A percentile compares a stretch with the other conserved stretches of the same genome.
These are phyloP conservation scores for Fragaria iinumae DNA, from an alignment of 306 rosid genomes.

Conservation along the genomic window DNA sequence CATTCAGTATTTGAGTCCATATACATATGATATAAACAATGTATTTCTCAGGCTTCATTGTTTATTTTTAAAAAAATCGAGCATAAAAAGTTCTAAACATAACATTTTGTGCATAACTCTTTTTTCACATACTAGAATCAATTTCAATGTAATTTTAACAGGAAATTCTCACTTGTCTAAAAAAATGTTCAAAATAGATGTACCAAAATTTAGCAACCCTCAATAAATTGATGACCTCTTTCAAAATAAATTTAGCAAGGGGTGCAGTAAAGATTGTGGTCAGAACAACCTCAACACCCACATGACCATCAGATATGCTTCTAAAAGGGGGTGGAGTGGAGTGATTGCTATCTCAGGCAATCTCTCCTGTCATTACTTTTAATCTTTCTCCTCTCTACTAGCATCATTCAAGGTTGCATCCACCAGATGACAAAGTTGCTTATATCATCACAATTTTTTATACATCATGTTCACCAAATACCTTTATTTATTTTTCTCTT, in stretches of 20 bases:
- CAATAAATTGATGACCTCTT: background rate
- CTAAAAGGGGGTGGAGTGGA: background rate
- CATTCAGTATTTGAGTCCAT: too few species aligned
- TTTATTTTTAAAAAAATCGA: too few species aligned
- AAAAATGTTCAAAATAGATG: too few species aligned
- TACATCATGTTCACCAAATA: background rate
- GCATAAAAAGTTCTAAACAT: too few species aligned
- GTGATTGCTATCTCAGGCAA: background rate
- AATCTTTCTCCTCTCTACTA: background rate
- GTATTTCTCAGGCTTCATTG: too few species aligned
- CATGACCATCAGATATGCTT: conserved; percentile 10
- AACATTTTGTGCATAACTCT: too few species aligned
- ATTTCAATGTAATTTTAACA: too few species aligned
- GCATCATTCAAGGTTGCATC: conserved; percentile 2
- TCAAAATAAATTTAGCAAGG: background rate
- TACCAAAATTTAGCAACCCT: too few species aligned
- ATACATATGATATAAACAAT: too few species aligned
- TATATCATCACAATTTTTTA: conserved; percentile 2
- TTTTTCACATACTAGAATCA: too few species aligned
- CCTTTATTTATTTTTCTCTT: too few species aligned
- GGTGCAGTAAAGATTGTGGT: background rate
- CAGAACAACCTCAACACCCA: background rate
- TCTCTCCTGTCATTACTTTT: background rate
- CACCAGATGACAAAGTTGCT: background rate
- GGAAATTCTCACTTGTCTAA: too few species aligned